These are phyloP conservation scores for Dactylonectria estremocensis DNA, from an alignment of 2,329 filamentous ascomycete species.

Conservation along the genomic window DNA sequence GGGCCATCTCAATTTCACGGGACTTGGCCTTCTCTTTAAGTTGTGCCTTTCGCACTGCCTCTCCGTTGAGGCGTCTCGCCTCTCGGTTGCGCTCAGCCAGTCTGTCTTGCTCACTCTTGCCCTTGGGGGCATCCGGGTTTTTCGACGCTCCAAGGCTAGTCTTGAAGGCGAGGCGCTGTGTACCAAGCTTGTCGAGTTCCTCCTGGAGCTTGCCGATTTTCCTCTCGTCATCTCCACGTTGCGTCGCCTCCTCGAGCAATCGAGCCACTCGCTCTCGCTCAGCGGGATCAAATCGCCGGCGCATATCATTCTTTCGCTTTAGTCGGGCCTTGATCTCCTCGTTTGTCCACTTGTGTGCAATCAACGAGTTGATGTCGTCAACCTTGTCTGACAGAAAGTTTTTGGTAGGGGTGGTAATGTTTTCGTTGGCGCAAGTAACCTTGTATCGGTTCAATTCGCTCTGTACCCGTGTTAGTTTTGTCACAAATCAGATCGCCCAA, in stretches of 20 bases:
- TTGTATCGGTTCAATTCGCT: slow-evolving; percentile 87
- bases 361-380: slow-evolving; percentile 83
- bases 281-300: slow-evolving; percentile 75
- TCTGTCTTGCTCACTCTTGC: slow-evolving; percentile 81
- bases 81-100: slow-evolving; percentile 87
- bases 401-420: slow-evolving; percentile 81
- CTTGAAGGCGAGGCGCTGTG: slow-evolving; percentile 81
- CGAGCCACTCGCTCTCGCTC: slow-evolving; percentile 78
- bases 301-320: slow-evolving; percentile 77
- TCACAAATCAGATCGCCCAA: not conserved
- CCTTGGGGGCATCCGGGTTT: slow-evolving; percentile 63
- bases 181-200: slow-evolving; percentile 74
- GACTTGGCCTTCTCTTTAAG: slow-evolving; percentile 81
- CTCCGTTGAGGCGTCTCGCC: slow-evolving; percentile 88
- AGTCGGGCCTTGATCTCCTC: slow-evolving; percentile 87
- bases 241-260: slow-evolving; percentile 76
- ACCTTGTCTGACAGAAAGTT: slow-evolving; percentile 79
- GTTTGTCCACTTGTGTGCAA: slow-evolving; percentile 87
- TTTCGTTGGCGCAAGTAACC: slow-evolving; percentile 80
- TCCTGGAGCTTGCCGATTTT: slow-evolving; percentile 69
- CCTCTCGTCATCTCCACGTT: slow-evolving; percentile 73
- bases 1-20: slow-evolving; percentile 72
- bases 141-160: slow-evolving; percentile 72
- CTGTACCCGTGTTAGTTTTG: slow-evolving; percentile 58
- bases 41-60: slow-evolving; percentile 92